Evolutionary conservation across 2,329 filamentous ascomycete species (phyloP).

Genomic region (Diaporthe vexans): DNA sequence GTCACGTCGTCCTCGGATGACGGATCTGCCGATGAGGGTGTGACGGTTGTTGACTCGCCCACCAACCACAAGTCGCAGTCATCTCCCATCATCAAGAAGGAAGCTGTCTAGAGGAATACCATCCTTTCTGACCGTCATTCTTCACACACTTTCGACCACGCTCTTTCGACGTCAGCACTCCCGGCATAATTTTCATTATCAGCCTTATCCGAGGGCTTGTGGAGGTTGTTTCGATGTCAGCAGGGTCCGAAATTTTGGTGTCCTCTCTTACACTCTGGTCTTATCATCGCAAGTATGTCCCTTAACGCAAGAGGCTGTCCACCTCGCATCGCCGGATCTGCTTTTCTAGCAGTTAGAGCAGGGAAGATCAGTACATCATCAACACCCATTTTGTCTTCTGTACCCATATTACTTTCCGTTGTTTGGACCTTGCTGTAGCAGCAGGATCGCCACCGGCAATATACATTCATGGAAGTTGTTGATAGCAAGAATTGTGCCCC

Average conservation of each 20-base stretch:
- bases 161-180: conserved; percentile 41
- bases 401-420: conserved; percentile 42
- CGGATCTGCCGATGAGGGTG: conserved; percentile 64
- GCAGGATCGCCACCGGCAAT: conserved; percentile 40
- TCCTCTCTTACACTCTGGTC: conserved; percentile 42
- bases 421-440: conserved; percentile 40
- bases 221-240: conserved; percentile 43
- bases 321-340: conserved; percentile 37
- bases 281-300: conserved; percentile 42
- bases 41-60: conserved; percentile 67
- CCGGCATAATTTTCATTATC: conserved; percentile 41
- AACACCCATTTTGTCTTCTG: conserved; percentile 41
- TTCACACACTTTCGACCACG: conserved; percentile 41
- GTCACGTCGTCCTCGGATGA: conserved; percentile 61
- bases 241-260: conserved; percentile 41
- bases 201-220: conserved; percentile 41
- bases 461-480: conserved; percentile 41
- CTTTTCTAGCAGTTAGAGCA: conserved; percentile 42
- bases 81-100: conserved; percentile 64
- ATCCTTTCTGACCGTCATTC: conserved; percentile 46
- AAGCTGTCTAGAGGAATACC: conserved; percentile 52
- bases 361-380: conserved; percentile 40
- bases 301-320: conserved; percentile 40
- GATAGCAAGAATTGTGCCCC: conserved; percentile 32
- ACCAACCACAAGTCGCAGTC: conserved; percentile 61